Evolutionary conservation across 2,329 filamentous ascomycete species (phyloP), one percentile per base, ranked within the genome.

Genomic region (Fusarium fujikuroi): DNA sequence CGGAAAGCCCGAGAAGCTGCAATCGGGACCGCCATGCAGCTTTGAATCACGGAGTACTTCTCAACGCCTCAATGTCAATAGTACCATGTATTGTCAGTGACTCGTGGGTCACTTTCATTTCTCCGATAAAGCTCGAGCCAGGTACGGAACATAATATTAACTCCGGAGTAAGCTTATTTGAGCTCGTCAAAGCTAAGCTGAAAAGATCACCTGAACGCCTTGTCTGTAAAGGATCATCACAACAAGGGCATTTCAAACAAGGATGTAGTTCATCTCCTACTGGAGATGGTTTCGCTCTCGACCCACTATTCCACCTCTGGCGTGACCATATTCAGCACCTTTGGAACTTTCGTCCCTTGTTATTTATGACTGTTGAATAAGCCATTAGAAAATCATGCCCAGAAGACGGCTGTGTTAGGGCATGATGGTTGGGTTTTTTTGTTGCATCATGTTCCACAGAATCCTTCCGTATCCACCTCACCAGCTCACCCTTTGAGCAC

Each of bases 1-100:
- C 85, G 90, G 63, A 85, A 81, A 72, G 82, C 85, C 21, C 85
- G 84, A 52, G 89, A 92, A 76, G 88, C 89, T 69, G 90, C 87
- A 4, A 75, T 90, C 5, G 90, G 89, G 18, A 84, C 84, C 18
- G 81, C 85, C 6, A 89, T 90, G 89, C 90, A 92, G 79, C 80
- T 82, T 53, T 86, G 52, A 53, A 25, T 46, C 49, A 36, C 34
- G 25, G n/a, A 67, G 49, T 40, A 42, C 36, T 56, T 47, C 28
- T 69, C 53, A 60, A 56, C 28, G 25, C 40, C 37, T 28, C 30
- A 40, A 44, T 40, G 40, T 25, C n/a, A 42, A 40, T 66, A 66
- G 37, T 50, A 46, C 42, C 58, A 53, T 34, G 53, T 59, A 42
- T 19, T 32, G n/a, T 40, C 39, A 36, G 54, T 72, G 59, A 60